These are phyloP conservation scores for Malus hybrid DNA, from an alignment of 331 rosid genomes.

Conservation along the genomic window DNA sequence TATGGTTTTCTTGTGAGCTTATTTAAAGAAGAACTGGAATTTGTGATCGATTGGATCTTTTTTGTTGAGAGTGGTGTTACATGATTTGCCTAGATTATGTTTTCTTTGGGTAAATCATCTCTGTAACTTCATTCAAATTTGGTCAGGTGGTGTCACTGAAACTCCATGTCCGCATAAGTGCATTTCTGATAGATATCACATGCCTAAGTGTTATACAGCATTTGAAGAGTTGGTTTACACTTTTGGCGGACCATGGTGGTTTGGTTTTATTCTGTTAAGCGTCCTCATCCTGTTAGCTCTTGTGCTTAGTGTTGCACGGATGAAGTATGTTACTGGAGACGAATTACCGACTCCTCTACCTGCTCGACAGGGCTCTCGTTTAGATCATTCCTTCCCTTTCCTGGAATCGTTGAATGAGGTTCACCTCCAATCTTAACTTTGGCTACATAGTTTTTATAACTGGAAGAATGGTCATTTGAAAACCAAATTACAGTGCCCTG, in stretches of 20 bases:
- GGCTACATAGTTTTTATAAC: not conserved
- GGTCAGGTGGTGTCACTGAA: slow-evolving; percentile 40
- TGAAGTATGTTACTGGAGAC: slow-evolving; percentile 43
- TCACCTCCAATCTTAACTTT: slow-evolving; percentile 1
- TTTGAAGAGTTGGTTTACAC: slow-evolving; percentile 44
- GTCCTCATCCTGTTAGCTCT: slow-evolving; percentile 38
- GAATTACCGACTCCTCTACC: slow-evolving; percentile 65
- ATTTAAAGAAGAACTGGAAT: not conserved
- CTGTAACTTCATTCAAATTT: not conserved
- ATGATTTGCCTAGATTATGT: not conserved
- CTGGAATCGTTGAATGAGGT: slow-evolving; percentile 95
- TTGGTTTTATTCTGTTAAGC: slow-evolving; percentile 32
- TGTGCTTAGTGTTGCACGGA: slow-evolving; percentile 44
- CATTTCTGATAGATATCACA: slow-evolving; percentile 40
- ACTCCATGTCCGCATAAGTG: slow-evolving; percentile 45
- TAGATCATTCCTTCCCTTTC: slow-evolving; percentile 94
- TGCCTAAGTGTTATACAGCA: slow-evolving; percentile 46
- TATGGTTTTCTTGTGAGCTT: not conserved
- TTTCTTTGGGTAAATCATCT: not conserved
- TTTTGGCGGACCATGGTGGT: slow-evolving; percentile 50
- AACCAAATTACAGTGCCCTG: not conserved
- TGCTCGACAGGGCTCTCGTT: slow-evolving; percentile 81
- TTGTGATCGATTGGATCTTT: not conserved
- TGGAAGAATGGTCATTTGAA: not conserved
- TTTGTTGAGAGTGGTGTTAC: not conserved